A percentile compares a stretch with the other conserved stretches of the same genome.
Evolutionary conservation across 2,329 filamentous ascomycete genomes (phyloP).

Genomic region (Zarea fungicola): DNA sequence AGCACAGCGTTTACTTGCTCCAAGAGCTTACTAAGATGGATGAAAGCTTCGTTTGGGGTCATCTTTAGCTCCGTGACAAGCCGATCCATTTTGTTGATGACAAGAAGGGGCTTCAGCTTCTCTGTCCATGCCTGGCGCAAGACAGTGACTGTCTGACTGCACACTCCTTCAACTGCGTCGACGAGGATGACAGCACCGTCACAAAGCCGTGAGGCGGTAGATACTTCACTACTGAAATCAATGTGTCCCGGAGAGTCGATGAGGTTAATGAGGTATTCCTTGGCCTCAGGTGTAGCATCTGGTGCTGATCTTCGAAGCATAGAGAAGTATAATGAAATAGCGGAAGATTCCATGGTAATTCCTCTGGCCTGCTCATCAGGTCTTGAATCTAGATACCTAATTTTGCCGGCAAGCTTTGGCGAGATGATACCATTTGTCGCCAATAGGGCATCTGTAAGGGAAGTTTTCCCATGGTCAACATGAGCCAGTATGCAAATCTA

Average conservation of each 20-base stretch:
- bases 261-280: constrained; percentile 93
- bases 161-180: constrained; percentile 95
- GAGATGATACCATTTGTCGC: constrained; percentile 99
- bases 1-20: constrained; percentile 97
- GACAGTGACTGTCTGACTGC: constrained; percentile 96
- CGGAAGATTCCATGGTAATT: constrained; percentile 99
- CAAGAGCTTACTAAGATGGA: constrained; percentile 79
- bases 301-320: constrained; percentile 71
- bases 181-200: constrained; percentile 93
- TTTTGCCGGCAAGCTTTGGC: constrained; percentile 93
- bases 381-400: constrained; percentile 92
- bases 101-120: constrained; percentile 86
- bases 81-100: constrained; percentile 98
- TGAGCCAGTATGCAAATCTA: constrained; percentile 94
- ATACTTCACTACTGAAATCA: constrained; percentile 97
- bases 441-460: constrained; percentile 89
- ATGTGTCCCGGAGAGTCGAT: constrained; percentile 98
- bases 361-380: constrained; percentile 93
- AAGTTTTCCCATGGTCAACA: constrained; percentile 98
- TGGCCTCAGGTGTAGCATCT: constrained; percentile 63
- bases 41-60: constrained; percentile 83
- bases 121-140: constrained; percentile 92
- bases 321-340: constrained; percentile 93
- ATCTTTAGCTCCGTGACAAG: constrained; percentile 92
- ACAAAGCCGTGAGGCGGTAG: constrained; percentile 87